Conservation (phyloP, 768 basidiomycete species). For the Boletus rubroflammeus region DNA sequence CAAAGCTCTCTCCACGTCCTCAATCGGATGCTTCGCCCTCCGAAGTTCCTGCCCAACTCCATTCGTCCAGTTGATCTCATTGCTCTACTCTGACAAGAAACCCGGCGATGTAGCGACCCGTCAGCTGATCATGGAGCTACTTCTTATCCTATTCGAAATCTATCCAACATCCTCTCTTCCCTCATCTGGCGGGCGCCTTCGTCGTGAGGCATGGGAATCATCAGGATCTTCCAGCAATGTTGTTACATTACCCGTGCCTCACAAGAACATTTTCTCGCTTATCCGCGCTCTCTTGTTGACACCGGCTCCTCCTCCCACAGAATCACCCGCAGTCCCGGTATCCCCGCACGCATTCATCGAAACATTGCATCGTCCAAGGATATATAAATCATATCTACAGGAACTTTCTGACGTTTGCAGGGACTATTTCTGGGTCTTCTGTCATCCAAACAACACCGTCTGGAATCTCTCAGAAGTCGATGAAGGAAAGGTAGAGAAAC, state of each 20-base stretch:
- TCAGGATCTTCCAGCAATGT: constrained; percentile 44
- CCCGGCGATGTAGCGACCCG: constrained; percentile 91
- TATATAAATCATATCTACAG: constrained; percentile 78
- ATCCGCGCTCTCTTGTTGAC: constrained; percentile 74
- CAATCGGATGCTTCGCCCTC: constrained; percentile 85
- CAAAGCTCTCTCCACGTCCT: constrained; percentile 88
- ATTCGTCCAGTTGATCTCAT: constrained; percentile 74
- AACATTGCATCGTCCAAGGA: constrained; percentile 59
- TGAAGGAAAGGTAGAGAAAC: constrained; percentile 80
- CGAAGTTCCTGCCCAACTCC: constrained; percentile 88
- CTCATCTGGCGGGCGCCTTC: constrained; percentile 38
- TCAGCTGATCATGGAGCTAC: constrained; percentile 85
- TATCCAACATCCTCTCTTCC: constrained; percentile 74
- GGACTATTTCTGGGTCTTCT: constrained; percentile 97
- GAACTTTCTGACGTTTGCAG: constrained; percentile 88
- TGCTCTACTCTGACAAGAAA: constrained; percentile 96
- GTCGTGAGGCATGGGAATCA: constrained; percentile 58
- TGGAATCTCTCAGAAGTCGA: constrained; percentile 86
- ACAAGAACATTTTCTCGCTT: constrained; percentile 69
- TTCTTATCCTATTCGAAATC: constrained; percentile 84
- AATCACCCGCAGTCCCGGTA: constrained; percentile 57
- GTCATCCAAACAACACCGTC: constrained; percentile 89
- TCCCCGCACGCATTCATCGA: constrained; percentile 81
- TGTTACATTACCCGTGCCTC: constrained; percentile 67
- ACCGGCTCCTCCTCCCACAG: constrained; percentile 60